A percentile compares a stretch with the other conserved stretches of the same genome.
phyloP scores from a whole-genome alignment of 73 alveolate genomes.

The Paramecium pentaurelia region DNA sequence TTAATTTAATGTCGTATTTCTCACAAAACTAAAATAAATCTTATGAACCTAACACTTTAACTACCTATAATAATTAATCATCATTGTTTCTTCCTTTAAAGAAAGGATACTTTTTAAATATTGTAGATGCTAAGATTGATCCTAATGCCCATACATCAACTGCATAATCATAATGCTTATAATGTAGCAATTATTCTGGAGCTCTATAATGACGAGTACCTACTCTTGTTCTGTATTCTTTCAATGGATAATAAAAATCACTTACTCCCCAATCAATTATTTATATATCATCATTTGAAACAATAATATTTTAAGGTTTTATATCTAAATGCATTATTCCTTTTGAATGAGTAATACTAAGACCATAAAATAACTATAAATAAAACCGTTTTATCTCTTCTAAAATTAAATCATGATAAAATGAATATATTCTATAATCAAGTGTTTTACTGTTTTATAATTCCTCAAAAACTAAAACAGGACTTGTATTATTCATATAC shows the following conservation, averaged over 20 bases:
- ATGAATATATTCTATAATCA: neutral
- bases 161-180: conserved; percentile 76
- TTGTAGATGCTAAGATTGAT: conserved; percentile 79
- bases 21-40: neutral
- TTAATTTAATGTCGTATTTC: neutral
- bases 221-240: conserved; percentile 67
- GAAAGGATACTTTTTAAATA: conserved; percentile 70
- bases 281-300: neutral
- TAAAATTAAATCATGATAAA: neutral
- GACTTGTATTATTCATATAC: neutral
- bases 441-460: neutral
- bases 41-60: conserved; percentile 24
- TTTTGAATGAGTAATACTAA: neutral
- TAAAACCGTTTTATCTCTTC: neutral
- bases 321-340: conserved; percentile 57
- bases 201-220: conserved; percentile 92
- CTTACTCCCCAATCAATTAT: conserved; percentile 52
- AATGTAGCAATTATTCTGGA: conserved; percentile 87
- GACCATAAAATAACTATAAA: neutral
- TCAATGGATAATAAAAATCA: conserved; percentile 32
- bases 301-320: conserved; percentile 53
- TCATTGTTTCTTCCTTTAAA: conserved; percentile 67
- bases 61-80: conserved; percentile 32
- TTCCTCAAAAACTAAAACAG: neutral
- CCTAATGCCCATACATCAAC: conserved; percentile 93